phyloP scores from a whole-genome alignment of 164 flowering plant genomes.

The Magnolia changhungtana region DNA sequence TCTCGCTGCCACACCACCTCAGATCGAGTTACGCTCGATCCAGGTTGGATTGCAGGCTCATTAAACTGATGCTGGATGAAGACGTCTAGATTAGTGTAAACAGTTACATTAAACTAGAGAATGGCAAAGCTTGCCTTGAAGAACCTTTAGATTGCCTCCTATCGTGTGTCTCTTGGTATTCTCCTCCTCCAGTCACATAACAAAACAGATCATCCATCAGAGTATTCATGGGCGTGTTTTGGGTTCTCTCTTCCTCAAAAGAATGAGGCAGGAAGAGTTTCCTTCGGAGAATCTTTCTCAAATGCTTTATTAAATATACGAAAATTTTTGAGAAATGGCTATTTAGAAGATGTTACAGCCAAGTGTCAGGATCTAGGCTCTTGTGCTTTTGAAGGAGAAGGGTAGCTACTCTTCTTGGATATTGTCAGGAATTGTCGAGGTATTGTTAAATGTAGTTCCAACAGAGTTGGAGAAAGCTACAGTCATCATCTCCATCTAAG shows the following conservation, averaged over 20 bases:
- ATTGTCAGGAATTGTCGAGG: conserved; percentile 67
- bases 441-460: conserved; percentile 51
- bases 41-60: no score
- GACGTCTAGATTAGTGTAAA: conserved; percentile 39
- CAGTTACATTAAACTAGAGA: conserved; percentile 50
- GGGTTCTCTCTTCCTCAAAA: conserved; percentile 90
- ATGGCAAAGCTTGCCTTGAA: conserved; percentile 50
- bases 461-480: conserved; percentile 58
- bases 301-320: conserved; percentile 50
- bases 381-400: conserved; percentile 42
- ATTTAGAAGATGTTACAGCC: conserved; percentile 52
- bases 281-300: conserved; percentile 51
- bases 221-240: conserved; percentile 57
- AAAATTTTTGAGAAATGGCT: conserved; percentile 41
- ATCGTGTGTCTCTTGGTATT: conserved; percentile 76
- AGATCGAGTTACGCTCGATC: no score
- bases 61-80: conserved; percentile 58
- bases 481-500: conserved; percentile 31
- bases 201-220: conserved; percentile 37
- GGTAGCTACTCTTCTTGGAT: conserved; percentile 39
- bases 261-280: conserved; percentile 57
- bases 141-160: conserved; percentile 80
- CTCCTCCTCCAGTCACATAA: conserved; percentile 62
- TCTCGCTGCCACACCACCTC: no score
- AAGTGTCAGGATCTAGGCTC: conserved; percentile 33